These are phyloP conservation scores for Metschnikowia cubensis DNA, from an alignment of 805 yeast genomes.

Conservation along the genomic window DNA sequence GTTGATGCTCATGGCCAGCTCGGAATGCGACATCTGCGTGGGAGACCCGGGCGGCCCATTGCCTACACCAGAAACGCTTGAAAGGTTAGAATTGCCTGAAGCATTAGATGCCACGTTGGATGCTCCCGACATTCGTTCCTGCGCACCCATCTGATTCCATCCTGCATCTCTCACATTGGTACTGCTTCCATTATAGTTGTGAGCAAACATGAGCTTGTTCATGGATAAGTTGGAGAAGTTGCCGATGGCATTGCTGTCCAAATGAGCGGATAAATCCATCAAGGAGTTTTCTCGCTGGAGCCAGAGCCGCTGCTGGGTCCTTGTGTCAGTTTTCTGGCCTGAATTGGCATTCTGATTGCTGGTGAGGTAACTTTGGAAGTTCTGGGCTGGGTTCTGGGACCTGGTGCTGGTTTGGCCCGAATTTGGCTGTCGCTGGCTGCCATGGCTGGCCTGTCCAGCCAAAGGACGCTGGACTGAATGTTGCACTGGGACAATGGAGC, in stretches of 20 bases:
- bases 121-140: neutral
- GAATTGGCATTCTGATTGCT: slow-evolving; percentile 3
- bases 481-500: neutral
- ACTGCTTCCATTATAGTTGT: slow-evolving; percentile 23
- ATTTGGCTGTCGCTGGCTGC: neutral
- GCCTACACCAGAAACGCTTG: neutral
- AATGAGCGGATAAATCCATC: slow-evolving; percentile 45
- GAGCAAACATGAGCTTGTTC: slow-evolving; percentile 38
- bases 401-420: neutral
- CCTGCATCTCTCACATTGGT: slow-evolving; percentile 11
- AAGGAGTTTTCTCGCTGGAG: slow-evolving; percentile 72
- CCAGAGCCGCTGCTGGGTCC: slow-evolving; percentile 86
- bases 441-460: neutral
- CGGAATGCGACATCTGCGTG: neutral
- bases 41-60: neutral
- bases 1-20: slow-evolving; percentile 6
- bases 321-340: slow-evolving; percentile 40
- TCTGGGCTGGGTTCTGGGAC: slow-evolving; percentile 3
- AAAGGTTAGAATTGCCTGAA: neutral
- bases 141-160: slow-evolving; percentile 2
- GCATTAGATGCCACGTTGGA: neutral
- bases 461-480: slow-evolving; percentile 1
- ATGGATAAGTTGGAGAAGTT: slow-evolving; percentile 39
- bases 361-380: slow-evolving; percentile 37
- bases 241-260: slow-evolving; percentile 27